These are phyloP conservation scores for Phytophthora cryptogea DNA, from an alignment of 352 stramenopile species.

Conservation along the genomic window DNA sequence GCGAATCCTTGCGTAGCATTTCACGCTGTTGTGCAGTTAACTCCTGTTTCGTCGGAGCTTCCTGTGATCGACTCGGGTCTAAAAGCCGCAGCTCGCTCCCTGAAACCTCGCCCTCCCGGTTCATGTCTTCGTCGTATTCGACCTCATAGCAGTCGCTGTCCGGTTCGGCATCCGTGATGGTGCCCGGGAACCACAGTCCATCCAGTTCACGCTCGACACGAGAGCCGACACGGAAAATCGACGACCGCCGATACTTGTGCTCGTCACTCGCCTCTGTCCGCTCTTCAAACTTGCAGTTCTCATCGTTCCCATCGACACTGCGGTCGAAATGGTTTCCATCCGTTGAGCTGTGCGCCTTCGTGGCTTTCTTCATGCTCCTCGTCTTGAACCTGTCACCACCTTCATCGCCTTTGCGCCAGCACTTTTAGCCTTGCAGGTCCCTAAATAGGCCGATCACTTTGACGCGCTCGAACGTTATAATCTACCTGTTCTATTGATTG, in stretches of 20 bases:
- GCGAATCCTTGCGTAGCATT: conserved; percentile 53
- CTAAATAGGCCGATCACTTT: conserved; percentile 20
- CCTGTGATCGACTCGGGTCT: conserved; percentile 24
- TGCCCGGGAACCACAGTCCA: conserved; percentile 76
- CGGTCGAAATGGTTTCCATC: conserved; percentile 9
- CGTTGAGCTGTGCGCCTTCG: conserved; percentile 9
- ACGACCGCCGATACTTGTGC: conserved; percentile 20
- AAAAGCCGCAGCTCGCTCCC: conserved; percentile 52
- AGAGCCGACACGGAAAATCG: conserved; percentile 41
- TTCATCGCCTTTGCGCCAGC: conserved; percentile 14
- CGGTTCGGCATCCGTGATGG: conserved; percentile 51
- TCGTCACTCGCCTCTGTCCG: conserved; percentile 13
- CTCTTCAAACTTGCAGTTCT: conserved; percentile 28
- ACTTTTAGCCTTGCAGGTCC: conserved; percentile 22
- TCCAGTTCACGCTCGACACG: conserved; percentile 77
- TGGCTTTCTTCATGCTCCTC: conserved; percentile 31
- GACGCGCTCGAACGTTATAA: conserved; percentile 3
- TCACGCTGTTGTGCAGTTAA: conserved; percentile 45
- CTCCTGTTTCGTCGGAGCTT: conserved; percentile 12
- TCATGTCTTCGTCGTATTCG: conserved; percentile 83
- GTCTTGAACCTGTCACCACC: conserved; percentile 18
- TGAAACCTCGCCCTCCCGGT: conserved; percentile 64
- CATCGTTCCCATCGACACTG: conserved; percentile 17
- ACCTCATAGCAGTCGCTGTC: conserved; percentile 65
- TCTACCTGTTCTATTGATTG: conserved; percentile 25